These are phyloP conservation scores for Parsonsia alboflavescens DNA, from an alignment of 257 asterid species.

Conservation along the genomic window DNA sequence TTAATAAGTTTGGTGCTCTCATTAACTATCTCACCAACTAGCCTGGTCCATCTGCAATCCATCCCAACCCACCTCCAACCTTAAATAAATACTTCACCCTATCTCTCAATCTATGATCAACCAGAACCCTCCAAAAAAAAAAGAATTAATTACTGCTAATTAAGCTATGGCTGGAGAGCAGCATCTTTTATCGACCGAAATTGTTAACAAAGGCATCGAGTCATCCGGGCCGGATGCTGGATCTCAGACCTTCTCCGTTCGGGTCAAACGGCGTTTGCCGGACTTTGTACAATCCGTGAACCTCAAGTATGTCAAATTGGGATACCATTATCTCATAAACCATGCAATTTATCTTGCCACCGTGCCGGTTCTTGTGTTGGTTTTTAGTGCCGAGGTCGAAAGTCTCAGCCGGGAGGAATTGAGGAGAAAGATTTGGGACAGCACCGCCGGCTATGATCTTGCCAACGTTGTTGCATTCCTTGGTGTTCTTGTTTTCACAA, in stretches of 20 bases:
- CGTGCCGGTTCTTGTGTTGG: conserved; percentile 58
- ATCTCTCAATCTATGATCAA: not conserved
- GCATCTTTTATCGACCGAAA: conserved; percentile 70
- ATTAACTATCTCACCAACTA: too few species aligned
- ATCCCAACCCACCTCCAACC: too few species aligned
- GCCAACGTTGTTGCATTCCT: conserved; percentile 54
- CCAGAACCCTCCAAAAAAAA: too few species aligned
- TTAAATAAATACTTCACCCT: conserved; percentile 32
- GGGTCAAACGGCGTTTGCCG: conserved; percentile 73
- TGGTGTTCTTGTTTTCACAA: conserved; percentile 50
- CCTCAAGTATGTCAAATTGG: conserved; percentile 76
- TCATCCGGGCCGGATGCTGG: conserved; percentile 76
- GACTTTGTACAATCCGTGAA: conserved; percentile 89
- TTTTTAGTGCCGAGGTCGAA: conserved; percentile 78
- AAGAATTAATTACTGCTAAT: too few species aligned
- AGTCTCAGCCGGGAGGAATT: conserved; percentile 69
- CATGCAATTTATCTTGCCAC: conserved; percentile 73
- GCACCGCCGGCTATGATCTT: conserved; percentile 55
- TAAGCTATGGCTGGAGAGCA: conserved; percentile 56
- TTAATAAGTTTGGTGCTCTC: too few species aligned
- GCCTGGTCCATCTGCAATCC: too few species aligned
- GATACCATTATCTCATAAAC: conserved; percentile 74
- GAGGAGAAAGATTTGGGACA: conserved; percentile 75
- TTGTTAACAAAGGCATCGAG: conserved; percentile 75
- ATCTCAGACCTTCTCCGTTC: conserved; percentile 65